Evolutionary conservation across 2,329 filamentous ascomycete species (phyloP).

Genomic region (Nakataea oryzae): DNA sequence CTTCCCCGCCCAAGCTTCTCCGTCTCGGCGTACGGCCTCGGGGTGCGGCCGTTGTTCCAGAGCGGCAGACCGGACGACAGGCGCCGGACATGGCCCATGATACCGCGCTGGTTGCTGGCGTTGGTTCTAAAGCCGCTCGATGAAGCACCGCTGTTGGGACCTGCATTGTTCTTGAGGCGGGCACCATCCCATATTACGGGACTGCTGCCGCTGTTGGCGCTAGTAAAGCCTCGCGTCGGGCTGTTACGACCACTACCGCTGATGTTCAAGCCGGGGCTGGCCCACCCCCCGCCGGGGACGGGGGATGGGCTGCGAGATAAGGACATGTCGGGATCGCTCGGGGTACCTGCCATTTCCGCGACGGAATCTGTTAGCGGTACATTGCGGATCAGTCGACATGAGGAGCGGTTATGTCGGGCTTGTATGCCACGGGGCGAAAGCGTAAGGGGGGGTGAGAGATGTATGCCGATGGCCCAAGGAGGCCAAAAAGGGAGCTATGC

Average conservation of each 20-base stretch:
- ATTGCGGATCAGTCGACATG: slow-evolving; percentile 2
- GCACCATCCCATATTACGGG: slow-evolving; percentile 73
- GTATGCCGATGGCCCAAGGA: not conserved
- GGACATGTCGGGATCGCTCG: slow-evolving; percentile 55
- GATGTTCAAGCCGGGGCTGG: slow-evolving; percentile 68
- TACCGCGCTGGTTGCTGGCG: slow-evolving; percentile 72
- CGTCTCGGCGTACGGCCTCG: slow-evolving; percentile 56
- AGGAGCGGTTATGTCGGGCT: not conserved
- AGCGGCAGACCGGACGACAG: slow-evolving; percentile 71
- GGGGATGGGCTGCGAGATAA: slow-evolving; percentile 83
- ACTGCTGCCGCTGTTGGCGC: slow-evolving; percentile 42
- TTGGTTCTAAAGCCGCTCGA: slow-evolving; percentile 20
- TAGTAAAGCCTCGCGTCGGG: slow-evolving; percentile 42
- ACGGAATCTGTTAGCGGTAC: not conserved
- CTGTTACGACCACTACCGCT: slow-evolving; percentile 59
- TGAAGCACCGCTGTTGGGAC: slow-evolving; percentile 64
- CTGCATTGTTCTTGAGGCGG: slow-evolving; percentile 63
- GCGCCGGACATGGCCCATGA: slow-evolving; percentile 71
- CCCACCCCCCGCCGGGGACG: slow-evolving; percentile 75
- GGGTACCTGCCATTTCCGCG: slow-evolving; percentile 32
- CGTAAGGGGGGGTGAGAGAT: not conserved
- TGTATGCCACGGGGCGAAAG: not conserved
- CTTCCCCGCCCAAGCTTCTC: slow-evolving; percentile 59
- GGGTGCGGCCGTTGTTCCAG: slow-evolving; percentile 38
- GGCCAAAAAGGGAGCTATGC: not conserved